phyloP scores from a whole-genome alignment of 257 asterid genomes.

The Ballota nigra region DNA sequence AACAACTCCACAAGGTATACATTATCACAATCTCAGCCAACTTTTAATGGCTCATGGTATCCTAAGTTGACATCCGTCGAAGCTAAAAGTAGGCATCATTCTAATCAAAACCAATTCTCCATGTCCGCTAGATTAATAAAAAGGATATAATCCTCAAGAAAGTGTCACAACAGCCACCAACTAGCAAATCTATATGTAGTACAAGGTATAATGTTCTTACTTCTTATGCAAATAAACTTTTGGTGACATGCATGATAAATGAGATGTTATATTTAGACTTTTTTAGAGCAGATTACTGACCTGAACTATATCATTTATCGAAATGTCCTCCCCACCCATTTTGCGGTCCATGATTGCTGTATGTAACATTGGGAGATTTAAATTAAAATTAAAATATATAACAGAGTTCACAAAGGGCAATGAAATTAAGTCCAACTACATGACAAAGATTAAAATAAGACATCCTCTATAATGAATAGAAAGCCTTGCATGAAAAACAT shows the following conservation, averaged over 20 bases:
- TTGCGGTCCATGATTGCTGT: conserved; percentile 89
- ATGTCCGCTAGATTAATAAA: conserved; percentile 8
- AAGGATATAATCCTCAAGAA: conserved; percentile 1
- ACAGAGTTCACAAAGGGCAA: conserved; percentile 26
- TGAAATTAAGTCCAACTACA: conserved; percentile 14
- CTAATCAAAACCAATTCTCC: background rate
- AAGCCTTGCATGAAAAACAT: conserved; percentile 1
- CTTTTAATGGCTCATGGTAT: background rate
- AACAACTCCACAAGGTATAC: conserved; percentile 1
- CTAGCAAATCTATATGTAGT: conserved; percentile 5
- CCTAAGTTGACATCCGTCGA: conserved; percentile 1
- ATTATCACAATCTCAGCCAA: background rate
- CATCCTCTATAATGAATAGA: background rate
- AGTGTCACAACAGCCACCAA: conserved; percentile 9
- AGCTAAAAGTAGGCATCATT: conserved; percentile 12
- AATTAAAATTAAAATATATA: conserved; percentile 29
- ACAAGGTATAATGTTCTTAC: conserved; percentile 3
- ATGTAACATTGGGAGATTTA: conserved; percentile 36
- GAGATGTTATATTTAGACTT: conserved; percentile 4
- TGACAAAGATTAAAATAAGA: conserved; percentile 18
- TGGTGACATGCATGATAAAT: conserved; percentile 6
- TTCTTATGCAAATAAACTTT: background rate
- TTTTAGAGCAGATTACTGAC: conserved; percentile 40
- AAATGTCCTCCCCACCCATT: conserved; percentile 77
- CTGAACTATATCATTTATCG: conserved; percentile 70